Percentiles rank a stretch among this genome's conserved stretches.
Conservation (phyloP, 2,329 filamentous ascomycete species). For the Penicillium sp. region DNA sequence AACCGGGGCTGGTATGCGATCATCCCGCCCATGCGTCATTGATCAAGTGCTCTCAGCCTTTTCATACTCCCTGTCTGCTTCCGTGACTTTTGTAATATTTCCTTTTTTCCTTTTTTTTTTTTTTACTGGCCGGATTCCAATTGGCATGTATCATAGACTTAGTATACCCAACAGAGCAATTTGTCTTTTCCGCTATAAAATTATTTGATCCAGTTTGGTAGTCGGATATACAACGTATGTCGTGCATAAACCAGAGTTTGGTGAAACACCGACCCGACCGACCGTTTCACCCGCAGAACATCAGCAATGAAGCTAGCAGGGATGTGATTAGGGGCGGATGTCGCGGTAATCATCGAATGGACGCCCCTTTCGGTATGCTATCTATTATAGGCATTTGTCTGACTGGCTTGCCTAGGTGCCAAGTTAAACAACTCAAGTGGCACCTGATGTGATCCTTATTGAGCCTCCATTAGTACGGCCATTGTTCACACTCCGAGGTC, state of each 20-base stretch:
- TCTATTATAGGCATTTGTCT: background rate
- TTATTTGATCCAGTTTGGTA: conserved; percentile 8
- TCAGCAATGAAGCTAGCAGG: conserved; percentile 4
- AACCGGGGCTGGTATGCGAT: conserved; percentile 7
- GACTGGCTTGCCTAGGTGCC: too few relatives aligned
- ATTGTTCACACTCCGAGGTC: too few relatives aligned
- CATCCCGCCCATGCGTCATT: conserved; percentile 12
- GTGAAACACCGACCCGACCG: conserved; percentile 20
- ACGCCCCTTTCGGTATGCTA: background rate
- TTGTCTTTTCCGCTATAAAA: conserved; percentile 9
- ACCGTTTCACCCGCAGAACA: conserved; percentile 16
- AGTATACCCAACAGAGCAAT: conserved; percentile 40
- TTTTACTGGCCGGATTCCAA: conserved; percentile 26
- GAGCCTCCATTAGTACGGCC: background rate
- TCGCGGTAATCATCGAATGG: conserved; percentile 7
- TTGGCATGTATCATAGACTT: conserved; percentile 41
- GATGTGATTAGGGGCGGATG: conserved; percentile 3
- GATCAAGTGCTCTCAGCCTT: conserved; percentile 4
- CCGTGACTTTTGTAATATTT: conserved; percentile 12
- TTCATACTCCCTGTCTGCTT: conserved; percentile 20
- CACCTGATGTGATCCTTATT: conserved; percentile 13
- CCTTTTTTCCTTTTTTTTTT: conserved; percentile 12
- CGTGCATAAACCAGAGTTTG: conserved; percentile 18
- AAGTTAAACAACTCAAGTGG: background rate
- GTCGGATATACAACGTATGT: conserved; percentile 19